Base-by-base conservation (phyloP, 805 yeast genomes). In the Clavispora phyllophila region DNA sequence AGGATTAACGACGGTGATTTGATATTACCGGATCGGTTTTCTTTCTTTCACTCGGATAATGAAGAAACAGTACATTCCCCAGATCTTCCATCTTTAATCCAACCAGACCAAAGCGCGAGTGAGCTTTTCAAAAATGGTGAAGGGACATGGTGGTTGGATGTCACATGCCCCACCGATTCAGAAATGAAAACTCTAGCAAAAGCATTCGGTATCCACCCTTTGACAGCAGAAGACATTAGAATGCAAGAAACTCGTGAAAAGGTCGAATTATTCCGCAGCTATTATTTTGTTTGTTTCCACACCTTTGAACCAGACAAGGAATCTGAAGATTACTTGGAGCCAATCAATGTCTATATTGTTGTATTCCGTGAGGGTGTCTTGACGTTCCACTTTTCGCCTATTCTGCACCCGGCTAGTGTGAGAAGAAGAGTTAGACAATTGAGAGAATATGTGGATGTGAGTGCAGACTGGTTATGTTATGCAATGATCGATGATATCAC, bases 241-340 rank as follows among this genome's bases (percentile, higher is more conserved):
- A 86, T 88, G 79, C 96, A 90, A 67, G 99, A 91, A 68, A 80
- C 96, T 19, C 89, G 99, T 66, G 99, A 91, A 69, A 91, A 91
- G 65, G 97, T 91, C 24, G 99, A 91, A 66, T 71, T 91, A 48
- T 91, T 91, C 75, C 79, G 81, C 54, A 78, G 79, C 51, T 91
- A 91, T 65, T 91, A 93, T 65, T 89, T 93, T 70, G 96, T 93
- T 33, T 87, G 96, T 75, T 93, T 93, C 78, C 96, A 93, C 63
- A 87, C 98, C 4, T 93, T 93, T 65, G 97, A 89, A 59, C 82
- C 84, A 19, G 96, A 91, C 51, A 57, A 58, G 40, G 93, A 82
- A 60, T 78, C 86, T 41, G 93, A 84, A 54, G 95, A 87, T 48
- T 90, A 84, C 61, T 68, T 84, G 58, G 93, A 84, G 55, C 90